phyloP scores from a whole-genome alignment of 2,329 filamentous ascomycete species.

The Nothomitra cinnamomea region DNA sequence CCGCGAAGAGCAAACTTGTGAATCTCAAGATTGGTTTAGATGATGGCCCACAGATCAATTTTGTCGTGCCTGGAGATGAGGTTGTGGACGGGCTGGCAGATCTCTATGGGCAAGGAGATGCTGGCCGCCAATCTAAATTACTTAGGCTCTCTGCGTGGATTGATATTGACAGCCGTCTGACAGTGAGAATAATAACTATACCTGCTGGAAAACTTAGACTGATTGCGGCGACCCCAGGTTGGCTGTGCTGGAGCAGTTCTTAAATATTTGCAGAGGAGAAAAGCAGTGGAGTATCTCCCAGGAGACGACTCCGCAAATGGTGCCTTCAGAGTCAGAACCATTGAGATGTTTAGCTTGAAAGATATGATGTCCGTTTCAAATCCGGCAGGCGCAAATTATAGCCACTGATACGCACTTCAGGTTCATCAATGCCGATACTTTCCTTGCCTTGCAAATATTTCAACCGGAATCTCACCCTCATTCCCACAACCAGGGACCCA shows the following conservation, averaged over 20 bases:
- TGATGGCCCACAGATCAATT: slow-evolving; percentile 30
- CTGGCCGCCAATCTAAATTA: slow-evolving; percentile 43
- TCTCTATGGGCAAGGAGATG: slow-evolving; percentile 22
- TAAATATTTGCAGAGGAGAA: slow-evolving; percentile 56
- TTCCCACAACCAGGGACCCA: slow-evolving; percentile 55
- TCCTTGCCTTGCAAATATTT: slow-evolving; percentile 71
- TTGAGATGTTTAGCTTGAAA: slow-evolving; percentile 60
- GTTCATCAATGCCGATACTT: slow-evolving; percentile 67
- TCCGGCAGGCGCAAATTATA: background rate
- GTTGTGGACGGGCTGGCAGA: slow-evolving; percentile 27
- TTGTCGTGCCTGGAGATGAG: slow-evolving; percentile 44
- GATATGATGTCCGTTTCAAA: slow-evolving; percentile 35
- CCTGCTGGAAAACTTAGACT: no score
- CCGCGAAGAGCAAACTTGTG: slow-evolving; percentile 48
- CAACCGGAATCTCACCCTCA: slow-evolving; percentile 71
- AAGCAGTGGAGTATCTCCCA: slow-evolving; percentile 43
- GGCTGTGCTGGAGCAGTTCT: slow-evolving; percentile 80
- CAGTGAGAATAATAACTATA: no score
- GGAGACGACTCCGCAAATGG: slow-evolving; percentile 36
- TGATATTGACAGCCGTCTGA: slow-evolving; percentile 55
- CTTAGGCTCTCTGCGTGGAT: slow-evolving; percentile 54
- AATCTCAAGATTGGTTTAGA: slow-evolving; percentile 36
- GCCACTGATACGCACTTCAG: slow-evolving; percentile 25
- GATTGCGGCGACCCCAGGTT: no score
- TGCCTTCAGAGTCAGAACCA: slow-evolving; percentile 40